Conservation (phyloP, 345 rosid species). For the Diplotaxis tenuifolia region DNA sequence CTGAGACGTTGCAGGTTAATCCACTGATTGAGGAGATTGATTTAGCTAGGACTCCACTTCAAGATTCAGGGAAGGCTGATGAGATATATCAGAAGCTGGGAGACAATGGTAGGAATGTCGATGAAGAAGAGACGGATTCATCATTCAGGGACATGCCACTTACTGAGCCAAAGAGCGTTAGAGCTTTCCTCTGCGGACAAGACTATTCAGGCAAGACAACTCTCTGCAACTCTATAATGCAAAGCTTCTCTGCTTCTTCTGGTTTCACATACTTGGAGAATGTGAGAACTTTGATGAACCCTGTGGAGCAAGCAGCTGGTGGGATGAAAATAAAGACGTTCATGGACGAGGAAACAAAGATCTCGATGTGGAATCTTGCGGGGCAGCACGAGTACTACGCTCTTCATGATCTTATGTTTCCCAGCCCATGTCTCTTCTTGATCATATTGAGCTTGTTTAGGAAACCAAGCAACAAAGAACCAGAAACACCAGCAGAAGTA, state of each 20-base stretch:
- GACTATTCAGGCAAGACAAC: constrained; percentile 90
- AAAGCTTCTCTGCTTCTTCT: constrained; percentile 60
- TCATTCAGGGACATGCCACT: constrained; percentile 86
- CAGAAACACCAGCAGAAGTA: constrained; percentile 65
- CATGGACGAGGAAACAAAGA: constrained; percentile 79
- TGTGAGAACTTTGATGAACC: constrained; percentile 73
- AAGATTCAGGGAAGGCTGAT: constrained; percentile 64
- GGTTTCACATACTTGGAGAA: constrained; percentile 76
- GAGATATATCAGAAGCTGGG: constrained; percentile 73
- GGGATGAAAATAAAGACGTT: constrained; percentile 87
- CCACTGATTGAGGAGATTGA: constrained; percentile 86
- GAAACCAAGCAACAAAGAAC: constrained; percentile 79
- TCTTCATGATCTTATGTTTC: constrained; percentile 94
- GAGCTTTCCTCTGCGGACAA: constrained; percentile 93
- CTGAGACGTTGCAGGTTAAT: constrained; percentile 78
- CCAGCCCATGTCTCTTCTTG: constrained; percentile 77
- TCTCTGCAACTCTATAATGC: constrained; percentile 68
- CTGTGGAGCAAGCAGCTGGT: constrained; percentile 73
- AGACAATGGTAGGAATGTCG: constrained; percentile 56
- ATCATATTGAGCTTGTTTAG: constrained; percentile 76
- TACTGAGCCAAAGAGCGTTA: constrained; percentile 72
- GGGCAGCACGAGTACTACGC: constrained; percentile 87
- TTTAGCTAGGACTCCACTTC: constrained; percentile 74
- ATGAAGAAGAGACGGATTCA: constrained; percentile 57
- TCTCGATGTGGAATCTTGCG: constrained; percentile 85